Conservation (phyloP, 2,329 filamentous ascomycete genomes). For the Coniochaeta sp. region DNA sequence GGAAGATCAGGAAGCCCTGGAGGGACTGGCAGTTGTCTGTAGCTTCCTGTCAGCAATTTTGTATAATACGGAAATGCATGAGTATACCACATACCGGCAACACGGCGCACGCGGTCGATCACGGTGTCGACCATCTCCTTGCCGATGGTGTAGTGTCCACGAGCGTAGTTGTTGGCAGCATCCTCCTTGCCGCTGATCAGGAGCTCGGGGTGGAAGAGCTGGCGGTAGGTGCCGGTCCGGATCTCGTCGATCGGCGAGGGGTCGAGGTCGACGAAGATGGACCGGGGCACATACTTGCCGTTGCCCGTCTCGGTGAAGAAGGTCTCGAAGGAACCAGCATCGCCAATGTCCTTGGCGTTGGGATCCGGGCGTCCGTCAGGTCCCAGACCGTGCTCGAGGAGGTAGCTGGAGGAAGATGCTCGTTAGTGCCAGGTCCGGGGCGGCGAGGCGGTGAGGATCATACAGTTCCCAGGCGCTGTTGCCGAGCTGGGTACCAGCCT, state of each 20-base stretch:
- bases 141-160: constrained; percentile 69
- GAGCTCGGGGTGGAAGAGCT: constrained; percentile 66
- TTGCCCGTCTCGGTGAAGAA: constrained; percentile 68
- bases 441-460: constrained; percentile 21
- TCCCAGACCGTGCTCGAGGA: constrained; percentile 65
- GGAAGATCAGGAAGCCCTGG: constrained; percentile 68
- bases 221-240: constrained; percentile 58
- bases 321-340: constrained; percentile 61
- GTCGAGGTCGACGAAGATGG: constrained; percentile 67
- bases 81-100: constrained; percentile 46
- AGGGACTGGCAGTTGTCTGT: constrained; percentile 66
- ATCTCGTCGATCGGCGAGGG: constrained; percentile 69
- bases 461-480: constrained; percentile 74
- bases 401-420: constrained; percentile 43
- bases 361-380: constrained; percentile 58
- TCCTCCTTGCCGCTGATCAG: constrained; percentile 70
- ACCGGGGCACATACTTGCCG: constrained; percentile 66
- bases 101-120: constrained; percentile 62
- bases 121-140: constrained; percentile 69
- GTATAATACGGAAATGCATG: not conserved
- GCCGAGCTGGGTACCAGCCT: constrained; percentile 68
- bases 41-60: constrained; percentile 10
- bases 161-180: constrained; percentile 71
- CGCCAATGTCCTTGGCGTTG: constrained; percentile 49
- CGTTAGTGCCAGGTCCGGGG: constrained; percentile 14